Base-by-base conservation (phyloP, 2,329 filamentous ascomycete genomes). In the Stachybotrys elegans region DNA sequence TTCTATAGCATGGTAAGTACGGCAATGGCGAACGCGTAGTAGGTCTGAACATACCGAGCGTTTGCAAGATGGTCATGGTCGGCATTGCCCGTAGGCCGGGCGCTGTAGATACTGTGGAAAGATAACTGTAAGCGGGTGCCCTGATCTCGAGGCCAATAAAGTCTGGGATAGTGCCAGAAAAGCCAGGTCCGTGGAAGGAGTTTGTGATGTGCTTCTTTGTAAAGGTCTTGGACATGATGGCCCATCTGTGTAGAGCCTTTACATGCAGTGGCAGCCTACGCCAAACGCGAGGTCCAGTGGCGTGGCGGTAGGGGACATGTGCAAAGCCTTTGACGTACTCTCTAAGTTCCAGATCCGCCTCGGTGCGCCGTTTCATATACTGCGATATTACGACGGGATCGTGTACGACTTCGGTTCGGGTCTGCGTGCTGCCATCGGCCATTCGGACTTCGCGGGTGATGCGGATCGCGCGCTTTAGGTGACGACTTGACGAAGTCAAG, bases 331-430 rank as follows among this genome's bases (percentile, higher is more conserved):
- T 34, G 35, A 76, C 83, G 57, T 75, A 89, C 80, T 87, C 86
- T 66, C 86, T 84, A 50, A 81, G 79, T 51, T 87, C 78, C 47
- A 88, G 76, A 51, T 89, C 81, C 48, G 81, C 75, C 52, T 84
- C 80, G 47, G 84, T 80, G 52, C 87, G 83, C 50, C 86, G 77
- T 67, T 87, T 90, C 60, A 87, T 78, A 62, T 98, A 98, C 62
- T 91, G 86, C 48, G 86, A 81, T 64, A 95, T 95, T 41, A 97
- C 89, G 40, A 88, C 83, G 2, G 86, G 82, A 61, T 97, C 90
- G 53, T 84, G 83, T 22, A 95, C 75, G 14, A 83, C 67, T 54
- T 89, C 78, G 43, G 84, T 83, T 51, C 79, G 78, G 35, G 78
- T 74, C 53, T 85, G 83, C 42, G 65, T 73, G 36, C 79, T 71